Percentiles rank a stretch among this genome's conserved stretches.
Evolutionary conservation across 179 eudicot species (phyloP).

Genomic region (Gypsophila paniculata): DNA sequence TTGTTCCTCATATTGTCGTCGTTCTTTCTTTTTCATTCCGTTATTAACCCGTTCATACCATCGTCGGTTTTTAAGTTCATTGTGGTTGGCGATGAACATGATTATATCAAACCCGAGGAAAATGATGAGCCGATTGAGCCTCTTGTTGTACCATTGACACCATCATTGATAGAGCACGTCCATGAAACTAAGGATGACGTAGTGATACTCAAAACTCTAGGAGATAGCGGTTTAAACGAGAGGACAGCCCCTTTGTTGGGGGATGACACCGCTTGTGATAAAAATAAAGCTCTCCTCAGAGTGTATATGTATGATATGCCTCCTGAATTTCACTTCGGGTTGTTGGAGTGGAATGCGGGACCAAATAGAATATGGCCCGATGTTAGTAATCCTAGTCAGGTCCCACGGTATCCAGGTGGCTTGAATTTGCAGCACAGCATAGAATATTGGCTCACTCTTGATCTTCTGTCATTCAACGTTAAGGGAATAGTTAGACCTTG

Average conservation of each 20-base stretch:
- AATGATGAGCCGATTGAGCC: constrained; percentile 7
- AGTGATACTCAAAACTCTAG: constrained; percentile 19
- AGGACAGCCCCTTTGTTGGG: constrained; percentile 9
- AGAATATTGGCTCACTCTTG: constrained; percentile 97
- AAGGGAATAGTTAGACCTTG: constrained; percentile 55
- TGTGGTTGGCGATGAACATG: constrained; percentile 29
- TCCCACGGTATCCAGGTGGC: constrained; percentile 92
- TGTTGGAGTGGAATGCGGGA: constrained; percentile 68
- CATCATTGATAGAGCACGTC: constrained; percentile 13
- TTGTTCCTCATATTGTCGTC: constrained; percentile 49
- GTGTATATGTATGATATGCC: constrained; percentile 92
- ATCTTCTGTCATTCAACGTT: constrained; percentile 66
- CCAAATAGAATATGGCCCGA: constrained; percentile 64
- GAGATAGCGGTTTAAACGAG: constrained; percentile 11
- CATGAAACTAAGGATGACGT: constrained; percentile 3
- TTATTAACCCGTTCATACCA: constrained; percentile 40
- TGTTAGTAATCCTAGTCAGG: constrained; percentile 35
- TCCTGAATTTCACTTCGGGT: constrained; percentile 76
- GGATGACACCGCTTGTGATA: constrained; percentile 30
- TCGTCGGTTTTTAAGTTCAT: constrained; percentile 43
- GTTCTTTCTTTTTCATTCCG: constrained; percentile 45
- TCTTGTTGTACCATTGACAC: constrained; percentile 17
- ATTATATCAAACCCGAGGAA: constrained; percentile 18
- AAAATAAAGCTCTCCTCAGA: constrained; percentile 47
- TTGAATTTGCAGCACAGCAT: constrained; percentile 85